Percentiles rank a stretch among this genome's conserved stretches.
Evolutionary conservation across 2,329 filamentous ascomycete species (phyloP).

Genomic region (Aspergillus carbonarius): DNA sequence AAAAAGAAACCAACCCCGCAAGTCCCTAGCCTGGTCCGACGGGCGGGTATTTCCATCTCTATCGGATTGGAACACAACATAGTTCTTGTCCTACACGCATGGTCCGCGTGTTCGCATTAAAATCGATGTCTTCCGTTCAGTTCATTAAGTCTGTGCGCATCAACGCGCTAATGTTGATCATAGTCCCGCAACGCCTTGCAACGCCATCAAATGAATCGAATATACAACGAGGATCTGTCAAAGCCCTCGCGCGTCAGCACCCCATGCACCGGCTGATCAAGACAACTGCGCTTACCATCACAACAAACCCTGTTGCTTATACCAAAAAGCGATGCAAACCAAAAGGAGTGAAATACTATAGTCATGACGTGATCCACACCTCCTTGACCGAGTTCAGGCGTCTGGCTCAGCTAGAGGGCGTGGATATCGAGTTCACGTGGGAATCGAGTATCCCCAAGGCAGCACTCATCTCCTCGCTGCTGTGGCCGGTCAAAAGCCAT

Average conservation of each 20-base stretch:
- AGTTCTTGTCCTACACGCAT: constrained; percentile 8
- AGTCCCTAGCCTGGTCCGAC: not conserved
- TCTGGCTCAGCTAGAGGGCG: constrained; percentile 14
- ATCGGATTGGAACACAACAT: constrained; percentile 14
- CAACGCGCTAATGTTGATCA: constrained; percentile 7
- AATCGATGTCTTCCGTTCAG: constrained; percentile 19
- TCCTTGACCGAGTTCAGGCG: constrained; percentile 5
- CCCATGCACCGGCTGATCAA: not conserved
- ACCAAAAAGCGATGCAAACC: constrained; percentile 11
- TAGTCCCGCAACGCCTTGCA: constrained; percentile 14
- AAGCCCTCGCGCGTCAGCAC: not conserved
- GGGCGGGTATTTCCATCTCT: constrained; percentile 4
- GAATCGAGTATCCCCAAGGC: constrained; percentile 30
- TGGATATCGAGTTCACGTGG: constrained; percentile 17
- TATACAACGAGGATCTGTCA: constrained; percentile 1
- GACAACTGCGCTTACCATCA: constrained; percentile 4
- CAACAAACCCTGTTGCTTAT: constrained; percentile 4
- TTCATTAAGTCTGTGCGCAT: constrained; percentile 24
- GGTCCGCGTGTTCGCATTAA: constrained; percentile 21
- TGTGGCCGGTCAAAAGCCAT: constrained; percentile 42
- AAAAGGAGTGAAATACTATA: constrained; percentile 4
- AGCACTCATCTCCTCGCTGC: constrained; percentile 28
- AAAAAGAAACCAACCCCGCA: not conserved
- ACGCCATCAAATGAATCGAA: constrained; percentile 14
- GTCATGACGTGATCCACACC: not conserved